Evolutionary conservation across 805 yeast genomes (phyloP).

Genomic region (Barnettozyma sucrosica): DNA sequence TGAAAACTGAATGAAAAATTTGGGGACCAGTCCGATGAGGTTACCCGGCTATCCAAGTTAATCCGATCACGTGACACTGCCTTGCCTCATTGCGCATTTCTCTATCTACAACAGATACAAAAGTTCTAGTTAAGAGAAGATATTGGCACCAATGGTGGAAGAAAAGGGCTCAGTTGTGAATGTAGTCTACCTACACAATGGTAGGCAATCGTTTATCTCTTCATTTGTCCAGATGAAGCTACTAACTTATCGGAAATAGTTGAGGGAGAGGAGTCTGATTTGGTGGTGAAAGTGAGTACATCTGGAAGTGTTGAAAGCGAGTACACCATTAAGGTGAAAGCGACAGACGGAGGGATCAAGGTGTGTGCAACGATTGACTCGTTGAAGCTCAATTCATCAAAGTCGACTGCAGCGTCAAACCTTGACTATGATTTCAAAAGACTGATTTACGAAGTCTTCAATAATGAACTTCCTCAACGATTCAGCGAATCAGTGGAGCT

Average conservation of each 20-base stretch:
- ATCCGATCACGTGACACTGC: background rate
- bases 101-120: background rate
- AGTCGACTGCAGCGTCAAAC: background rate
- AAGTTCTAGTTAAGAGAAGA: background rate
- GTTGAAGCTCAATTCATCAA: background rate
- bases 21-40: slow-evolving; percentile 10
- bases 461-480: slow-evolving; percentile 1
- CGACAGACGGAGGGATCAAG: slow-evolving; percentile 9
- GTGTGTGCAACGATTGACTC: background rate
- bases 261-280: slow-evolving; percentile 11
- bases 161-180: background rate
- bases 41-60: slow-evolving; percentile 8
- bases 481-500: slow-evolving; percentile 4
- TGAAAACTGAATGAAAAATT: slow-evolving; percentile 2
- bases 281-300: slow-evolving; percentile 3
- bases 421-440: slow-evolving; percentile 3
- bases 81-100: background rate
- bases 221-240: background rate
- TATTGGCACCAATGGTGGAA: background rate
- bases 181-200: background rate
- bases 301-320: background rate
- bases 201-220: background rate
- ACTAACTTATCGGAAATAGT: background rate
- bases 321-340: slow-evolving; percentile 1
- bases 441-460: slow-evolving; percentile 5